Conservation (phyloP, 169 alveolate species). For the Plasmodium gonderi region DNA sequence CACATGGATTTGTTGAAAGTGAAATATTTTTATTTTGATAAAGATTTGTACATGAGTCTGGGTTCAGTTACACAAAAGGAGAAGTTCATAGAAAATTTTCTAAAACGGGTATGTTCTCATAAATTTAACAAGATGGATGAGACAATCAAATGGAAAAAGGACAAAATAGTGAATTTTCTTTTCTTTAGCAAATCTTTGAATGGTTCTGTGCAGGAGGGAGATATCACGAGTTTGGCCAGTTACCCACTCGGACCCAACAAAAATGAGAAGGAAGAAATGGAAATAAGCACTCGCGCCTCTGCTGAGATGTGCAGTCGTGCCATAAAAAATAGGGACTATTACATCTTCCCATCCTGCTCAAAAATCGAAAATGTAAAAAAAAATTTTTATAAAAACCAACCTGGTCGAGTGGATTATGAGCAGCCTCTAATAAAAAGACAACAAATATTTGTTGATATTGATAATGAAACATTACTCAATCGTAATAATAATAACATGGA, state of each 20-base stretch:
- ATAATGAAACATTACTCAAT: constrained; percentile 13
- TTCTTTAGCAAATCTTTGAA: no score
- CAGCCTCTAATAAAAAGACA: constrained; percentile 56
- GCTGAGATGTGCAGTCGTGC: background rate
- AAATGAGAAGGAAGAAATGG: background rate
- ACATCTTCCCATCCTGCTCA: constrained; percentile 24
- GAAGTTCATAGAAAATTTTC: constrained; percentile 14
- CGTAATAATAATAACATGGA: background rate
- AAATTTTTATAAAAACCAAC: constrained; percentile 7
- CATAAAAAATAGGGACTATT: constrained; percentile 12
- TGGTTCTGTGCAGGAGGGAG: no score
- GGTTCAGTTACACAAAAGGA: constrained; percentile 11
- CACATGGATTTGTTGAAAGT: constrained; percentile 35
- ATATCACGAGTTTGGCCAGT: background rate
- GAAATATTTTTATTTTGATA: constrained; percentile 16
- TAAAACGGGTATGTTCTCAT: background rate
- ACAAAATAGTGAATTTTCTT: constrained; percentile 1
- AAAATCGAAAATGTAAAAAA: constrained; percentile 36
- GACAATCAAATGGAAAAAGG: background rate
- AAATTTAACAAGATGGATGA: constrained; percentile 17
- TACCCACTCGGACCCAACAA: background rate
- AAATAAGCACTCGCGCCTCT: background rate
- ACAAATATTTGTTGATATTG: constrained; percentile 47
- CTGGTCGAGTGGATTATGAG: constrained; percentile 1
- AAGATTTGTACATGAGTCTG: background rate